Conservation (phyloP, 768 basidiomycete species). For the Rhodotorula sphaerocarpa region DNA sequence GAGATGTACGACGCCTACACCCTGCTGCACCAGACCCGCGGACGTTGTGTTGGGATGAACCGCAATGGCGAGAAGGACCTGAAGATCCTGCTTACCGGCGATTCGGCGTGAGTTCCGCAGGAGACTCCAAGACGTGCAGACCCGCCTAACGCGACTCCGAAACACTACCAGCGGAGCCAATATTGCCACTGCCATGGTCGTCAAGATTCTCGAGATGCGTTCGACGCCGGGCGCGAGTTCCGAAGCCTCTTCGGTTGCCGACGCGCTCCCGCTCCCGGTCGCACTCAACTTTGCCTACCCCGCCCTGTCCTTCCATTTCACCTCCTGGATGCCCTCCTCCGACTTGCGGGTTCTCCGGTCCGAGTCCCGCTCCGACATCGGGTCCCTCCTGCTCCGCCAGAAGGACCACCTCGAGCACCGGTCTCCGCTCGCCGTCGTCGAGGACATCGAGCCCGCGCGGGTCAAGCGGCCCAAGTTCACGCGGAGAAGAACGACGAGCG, state of each 20-base stretch:
- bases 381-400: slow-evolving; percentile 61
- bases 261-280: slow-evolving; percentile 59
- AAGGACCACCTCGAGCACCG: slow-evolving; percentile 81
- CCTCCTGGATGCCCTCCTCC: slow-evolving; percentile 75
- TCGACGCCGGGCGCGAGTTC: slow-evolving; percentile 20
- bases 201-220: slow-evolving; percentile 67
- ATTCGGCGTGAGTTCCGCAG: slow-evolving; percentile 86
- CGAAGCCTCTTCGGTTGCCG: background rate
- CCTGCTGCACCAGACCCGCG: slow-evolving; percentile 68
- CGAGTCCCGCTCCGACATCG: slow-evolving; percentile 70
- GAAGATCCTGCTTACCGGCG: slow-evolving; percentile 66
- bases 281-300: slow-evolving; percentile 84
- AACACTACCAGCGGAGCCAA: slow-evolving; percentile 59
- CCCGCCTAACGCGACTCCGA: background rate
- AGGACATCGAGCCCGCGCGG: slow-evolving; percentile 47
- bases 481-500: slow-evolving; percentile 49
- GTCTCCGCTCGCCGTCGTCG: slow-evolving; percentile 85
- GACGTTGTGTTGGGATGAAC: slow-evolving; percentile 75
- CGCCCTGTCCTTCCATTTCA: slow-evolving; percentile 93
- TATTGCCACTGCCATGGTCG: slow-evolving; percentile 71
- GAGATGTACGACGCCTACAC: slow-evolving; percentile 87
- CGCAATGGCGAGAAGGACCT: background rate
- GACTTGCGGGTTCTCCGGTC: slow-evolving; percentile 77
- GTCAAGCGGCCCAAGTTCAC: slow-evolving; percentile 11
- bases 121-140: too few species aligned